Evolutionary conservation across 148 eudicot genomes (phyloP).

Genomic region (Chenopodium formosanum): DNA sequence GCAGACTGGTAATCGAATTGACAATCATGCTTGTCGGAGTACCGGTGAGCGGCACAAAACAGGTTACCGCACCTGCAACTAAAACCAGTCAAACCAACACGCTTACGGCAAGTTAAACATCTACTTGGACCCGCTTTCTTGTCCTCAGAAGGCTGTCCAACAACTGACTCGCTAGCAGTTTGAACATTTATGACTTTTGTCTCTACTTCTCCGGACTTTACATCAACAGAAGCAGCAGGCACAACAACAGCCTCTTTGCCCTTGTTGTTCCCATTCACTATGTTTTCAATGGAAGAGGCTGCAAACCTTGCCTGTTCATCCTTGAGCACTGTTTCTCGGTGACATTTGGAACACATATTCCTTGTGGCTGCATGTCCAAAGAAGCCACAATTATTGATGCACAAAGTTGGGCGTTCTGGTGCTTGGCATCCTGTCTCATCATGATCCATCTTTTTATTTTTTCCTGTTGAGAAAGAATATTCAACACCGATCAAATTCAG

Average conservation of each 20-base stretch:
- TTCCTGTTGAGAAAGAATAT: neutral
- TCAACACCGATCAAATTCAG: neutral
- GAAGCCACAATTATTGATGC: conserved; percentile 61
- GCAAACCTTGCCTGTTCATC: conserved; percentile 51
- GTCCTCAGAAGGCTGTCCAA: conserved; percentile 8
- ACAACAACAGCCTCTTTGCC: conserved; percentile 19
- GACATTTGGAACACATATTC: conserved; percentile 67
- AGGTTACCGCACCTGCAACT: conserved; percentile 40
- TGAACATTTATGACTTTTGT: conserved; percentile 17
- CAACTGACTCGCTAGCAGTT: conserved; percentile 15
- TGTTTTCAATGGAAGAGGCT: conserved; percentile 37
- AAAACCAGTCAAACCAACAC: conserved; percentile 44
- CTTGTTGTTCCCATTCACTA: conserved; percentile 32
- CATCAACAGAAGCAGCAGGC: conserved; percentile 4
- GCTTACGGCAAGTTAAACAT: conserved; percentile 38
- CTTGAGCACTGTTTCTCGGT: conserved; percentile 42
- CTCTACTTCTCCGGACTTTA: conserved; percentile 17
- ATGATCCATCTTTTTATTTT: conserved; percentile 28
- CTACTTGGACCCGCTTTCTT: conserved; percentile 35
- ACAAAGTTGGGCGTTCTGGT: conserved; percentile 51
- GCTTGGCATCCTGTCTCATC: conserved; percentile 42
- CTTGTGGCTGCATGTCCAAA: conserved; percentile 55
- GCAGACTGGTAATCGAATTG: conserved; percentile 32
- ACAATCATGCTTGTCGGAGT: conserved; percentile 46
- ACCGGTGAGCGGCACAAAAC: conserved; percentile 44